phyloP scores from a whole-genome alignment of 192 early-diverging fungal genomes.

The Helicostylum pulchrum region DNA sequence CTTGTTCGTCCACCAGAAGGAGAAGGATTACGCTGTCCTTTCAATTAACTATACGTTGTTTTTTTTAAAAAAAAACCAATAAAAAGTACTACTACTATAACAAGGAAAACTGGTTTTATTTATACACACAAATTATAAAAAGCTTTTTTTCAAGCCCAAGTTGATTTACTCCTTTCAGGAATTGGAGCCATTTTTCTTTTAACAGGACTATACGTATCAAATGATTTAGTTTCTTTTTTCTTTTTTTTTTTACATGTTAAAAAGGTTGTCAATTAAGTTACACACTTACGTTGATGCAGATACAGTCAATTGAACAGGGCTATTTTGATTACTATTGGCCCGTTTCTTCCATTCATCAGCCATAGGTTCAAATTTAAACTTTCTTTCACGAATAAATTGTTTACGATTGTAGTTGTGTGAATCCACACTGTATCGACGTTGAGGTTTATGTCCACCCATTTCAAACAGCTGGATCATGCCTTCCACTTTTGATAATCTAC shows the following conservation, averaged over 20 bases:
- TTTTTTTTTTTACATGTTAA: no score
- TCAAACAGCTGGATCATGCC: constrained; percentile 3
- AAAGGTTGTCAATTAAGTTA: no score
- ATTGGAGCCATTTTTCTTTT: not conserved
- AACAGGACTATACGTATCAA: not conserved
- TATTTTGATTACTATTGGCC: not conserved
- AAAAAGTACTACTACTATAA: no score
- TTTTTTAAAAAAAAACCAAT: no score
- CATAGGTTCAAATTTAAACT: not conserved
- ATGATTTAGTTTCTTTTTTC: not conserved
- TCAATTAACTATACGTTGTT: not conserved
- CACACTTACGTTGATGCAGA: no score
- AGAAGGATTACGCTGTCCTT: constrained; percentile 11
- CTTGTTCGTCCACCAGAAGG: not conserved
- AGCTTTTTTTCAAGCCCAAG: not conserved
- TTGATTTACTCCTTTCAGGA: no score
- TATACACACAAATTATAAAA: not conserved
- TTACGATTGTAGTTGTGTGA: not conserved
- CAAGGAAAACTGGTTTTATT: not conserved
- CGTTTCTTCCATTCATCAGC: not conserved
- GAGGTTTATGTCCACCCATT: not conserved
- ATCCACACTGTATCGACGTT: no score
- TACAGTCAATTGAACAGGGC: no score
- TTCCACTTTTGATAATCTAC: not conserved
- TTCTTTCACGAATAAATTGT: constrained; percentile 1